A percentile compares a stretch with the other conserved stretches of the same genome.
phyloP scores from a whole-genome alignment of 495 filamentous ascomycete genomes.

The Annulohypoxylon bovei region DNA sequence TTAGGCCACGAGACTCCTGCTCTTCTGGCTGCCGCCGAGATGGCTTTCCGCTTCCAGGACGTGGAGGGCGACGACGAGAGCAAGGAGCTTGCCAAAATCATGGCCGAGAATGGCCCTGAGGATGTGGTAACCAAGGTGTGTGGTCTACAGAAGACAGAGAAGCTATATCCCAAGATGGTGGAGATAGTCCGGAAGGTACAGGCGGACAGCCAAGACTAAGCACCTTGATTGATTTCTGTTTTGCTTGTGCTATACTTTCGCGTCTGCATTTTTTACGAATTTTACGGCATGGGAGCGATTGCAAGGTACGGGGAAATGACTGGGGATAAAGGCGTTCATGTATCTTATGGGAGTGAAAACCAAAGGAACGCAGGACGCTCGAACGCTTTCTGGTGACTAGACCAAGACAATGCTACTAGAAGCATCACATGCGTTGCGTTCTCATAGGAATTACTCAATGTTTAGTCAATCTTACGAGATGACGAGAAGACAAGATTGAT shows the following conservation, averaged over 20 bases:
- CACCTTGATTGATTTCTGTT: neutral
- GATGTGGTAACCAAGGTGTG: conserved; percentile 77
- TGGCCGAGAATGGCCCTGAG: conserved; percentile 73
- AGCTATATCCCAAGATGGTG: conserved; percentile 75
- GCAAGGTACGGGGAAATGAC: conserved; percentile 28
- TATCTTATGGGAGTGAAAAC: conserved; percentile 33
- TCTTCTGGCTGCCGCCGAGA: conserved; percentile 80
- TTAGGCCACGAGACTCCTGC: conserved; percentile 72
- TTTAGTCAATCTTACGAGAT: conserved; percentile 2
- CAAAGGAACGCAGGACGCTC: conserved; percentile 33
- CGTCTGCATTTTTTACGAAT: conserved; percentile 42
- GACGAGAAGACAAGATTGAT: conserved; percentile 14
- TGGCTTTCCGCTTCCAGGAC: conserved; percentile 92
- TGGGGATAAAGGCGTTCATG: conserved; percentile 36
- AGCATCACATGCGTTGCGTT: conserved; percentile 32
- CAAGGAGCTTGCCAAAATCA: conserved; percentile 79
- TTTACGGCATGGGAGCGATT: conserved; percentile 45
- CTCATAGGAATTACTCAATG: neutral
- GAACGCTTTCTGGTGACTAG: conserved; percentile 29
- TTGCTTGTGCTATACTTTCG: conserved; percentile 17
- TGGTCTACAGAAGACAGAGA: conserved; percentile 75
- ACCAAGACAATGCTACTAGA: conserved; percentile 9
- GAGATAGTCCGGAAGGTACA: conserved; percentile 83
- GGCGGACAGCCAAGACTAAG: conserved; percentile 57
- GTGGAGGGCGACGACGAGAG: conserved; percentile 90